Conservation (phyloP, 768 basidiomycete species). For the Termitomyces heimii region DNA sequence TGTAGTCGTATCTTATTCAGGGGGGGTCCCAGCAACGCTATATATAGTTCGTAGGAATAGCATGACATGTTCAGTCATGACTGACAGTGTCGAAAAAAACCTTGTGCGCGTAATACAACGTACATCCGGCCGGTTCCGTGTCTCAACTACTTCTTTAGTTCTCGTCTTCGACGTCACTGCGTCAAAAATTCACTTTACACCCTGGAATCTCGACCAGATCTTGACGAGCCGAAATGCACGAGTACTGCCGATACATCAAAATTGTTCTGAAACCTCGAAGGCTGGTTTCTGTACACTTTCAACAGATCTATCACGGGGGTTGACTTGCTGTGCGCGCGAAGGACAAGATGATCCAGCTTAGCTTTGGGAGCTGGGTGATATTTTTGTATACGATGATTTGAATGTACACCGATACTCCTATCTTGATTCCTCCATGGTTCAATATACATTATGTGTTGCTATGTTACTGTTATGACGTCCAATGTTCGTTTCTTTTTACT, state of each 20-base stretch:
- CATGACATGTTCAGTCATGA: background rate
- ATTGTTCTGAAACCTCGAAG: too few species aligned
- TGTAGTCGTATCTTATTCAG: background rate
- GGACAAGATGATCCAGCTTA: too few species aligned
- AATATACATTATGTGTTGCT: background rate
- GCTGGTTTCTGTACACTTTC: background rate
- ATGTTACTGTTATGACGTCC: too few species aligned
- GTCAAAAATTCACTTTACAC: background rate
- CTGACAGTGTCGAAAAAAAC: background rate
- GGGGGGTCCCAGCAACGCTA: background rate
- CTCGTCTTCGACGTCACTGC: background rate
- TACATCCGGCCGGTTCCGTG: background rate
- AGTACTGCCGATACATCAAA: background rate
- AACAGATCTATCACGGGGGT: background rate
- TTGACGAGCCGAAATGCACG: background rate
- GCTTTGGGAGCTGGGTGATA: background rate
- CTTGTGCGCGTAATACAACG: background rate
- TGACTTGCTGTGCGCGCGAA: background rate
- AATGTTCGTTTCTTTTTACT: background rate
- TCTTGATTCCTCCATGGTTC: background rate
- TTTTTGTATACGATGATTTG: too few species aligned
- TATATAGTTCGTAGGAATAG: background rate
- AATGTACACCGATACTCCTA: background rate
- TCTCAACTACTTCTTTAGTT: background rate
- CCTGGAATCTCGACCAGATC: background rate